Base-by-base conservation (phyloP, 108 stramenopile genomes). In the Pseudonitzschia multiseries region DNA sequence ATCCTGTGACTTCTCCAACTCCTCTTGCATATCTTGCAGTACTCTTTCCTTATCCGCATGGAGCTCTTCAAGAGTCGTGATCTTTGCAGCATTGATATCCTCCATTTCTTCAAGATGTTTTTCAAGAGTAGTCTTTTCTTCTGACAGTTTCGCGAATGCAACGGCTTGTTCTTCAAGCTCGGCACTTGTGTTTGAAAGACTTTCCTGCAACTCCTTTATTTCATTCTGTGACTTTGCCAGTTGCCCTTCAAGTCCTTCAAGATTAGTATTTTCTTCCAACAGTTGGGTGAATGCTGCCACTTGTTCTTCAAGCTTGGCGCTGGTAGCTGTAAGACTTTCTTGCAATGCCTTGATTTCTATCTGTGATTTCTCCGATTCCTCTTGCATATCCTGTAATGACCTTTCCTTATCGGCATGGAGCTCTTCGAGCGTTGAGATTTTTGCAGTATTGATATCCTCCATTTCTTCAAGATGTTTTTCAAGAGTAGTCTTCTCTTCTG, bases 371-470 rank as follows among this genome's bases (percentile, higher is more conserved):
- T 36, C 36, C 36, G 6, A 6, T 36, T 36, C 36, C 10, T 27
- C 57, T n/a, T 17, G 17, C 17, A 3, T 51, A n/a, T 51, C n/a
- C 50, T 51, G 50, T 3, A 51, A n/a, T n/a, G 50, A 6, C 2
- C 42, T 5, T 50, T 70, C 52, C 12, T 57, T 52, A 15, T 54
- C 69, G 13, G 69, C 52, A 29, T 41, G 52, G 24, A 53, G 51
- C 13, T 36, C 24, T 10, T 53, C 51, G 15, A 70, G 13, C 20
- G 26, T 21, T 13, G 54, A 13, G n/a, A 40, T 59, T 41, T 43
- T 43, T 40, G 71, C 20, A 5, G 28, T 46, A 18, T 32, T 31
- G 8, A 20, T 20, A 32, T 53, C 15, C 24, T 67, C 66, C 21
- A 51, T 15, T 48, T 67, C 46, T 13, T 67, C 8, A 21, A 67